These are phyloP conservation scores for Metarhizium rileyi DNA, from an alignment of 2,329 filamentous ascomycete species.

Conservation along the genomic window DNA sequence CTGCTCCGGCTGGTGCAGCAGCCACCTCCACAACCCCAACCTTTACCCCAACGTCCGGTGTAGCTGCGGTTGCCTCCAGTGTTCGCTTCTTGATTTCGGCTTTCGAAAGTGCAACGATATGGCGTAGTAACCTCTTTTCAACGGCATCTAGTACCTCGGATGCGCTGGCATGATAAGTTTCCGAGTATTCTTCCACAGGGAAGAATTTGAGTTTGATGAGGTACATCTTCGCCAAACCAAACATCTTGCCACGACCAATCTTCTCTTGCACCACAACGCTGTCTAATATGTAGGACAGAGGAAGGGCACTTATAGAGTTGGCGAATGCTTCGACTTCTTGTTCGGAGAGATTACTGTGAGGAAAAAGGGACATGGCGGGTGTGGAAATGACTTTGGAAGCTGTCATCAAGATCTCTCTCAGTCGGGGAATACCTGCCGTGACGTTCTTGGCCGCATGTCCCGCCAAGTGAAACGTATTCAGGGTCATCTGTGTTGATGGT, in stretches of 20 bases:
- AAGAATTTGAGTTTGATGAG: conserved; percentile 77
- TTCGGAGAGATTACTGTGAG: conserved; percentile 61
- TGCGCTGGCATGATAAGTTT: conserved; percentile 74
- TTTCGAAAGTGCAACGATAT: conserved; percentile 59
- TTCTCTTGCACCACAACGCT: conserved; percentile 71
- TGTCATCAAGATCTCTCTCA: conserved; percentile 97
- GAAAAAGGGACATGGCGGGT: conserved; percentile 75
- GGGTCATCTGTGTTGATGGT: conserved; percentile 96
- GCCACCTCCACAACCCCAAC: conserved; percentile 44
- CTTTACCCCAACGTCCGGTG: conserved; percentile 60
- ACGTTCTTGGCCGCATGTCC: conserved; percentile 98
- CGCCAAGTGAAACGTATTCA: conserved; percentile 99
- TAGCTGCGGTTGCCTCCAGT: conserved; percentile 53
- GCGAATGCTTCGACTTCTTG: conserved; percentile 70
- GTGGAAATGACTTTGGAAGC: conserved; percentile 84
- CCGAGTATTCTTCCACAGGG: conserved; percentile 69
- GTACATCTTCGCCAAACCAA: conserved; percentile 72
- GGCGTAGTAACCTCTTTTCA: conserved; percentile 69
- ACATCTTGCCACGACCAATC: conserved; percentile 59
- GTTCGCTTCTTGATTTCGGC: conserved; percentile 78
- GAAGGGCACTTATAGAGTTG: conserved; percentile 83
- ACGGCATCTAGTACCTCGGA: conserved; percentile 70
- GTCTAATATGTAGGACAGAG: conserved; percentile 75
- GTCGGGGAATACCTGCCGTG: conserved; percentile 91
- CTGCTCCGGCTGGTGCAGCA: conserved; percentile 24